These are phyloP conservation scores for Circinella umbellata DNA, from an alignment of 371 early-diverging fungal genomes.

Conservation along the genomic window DNA sequence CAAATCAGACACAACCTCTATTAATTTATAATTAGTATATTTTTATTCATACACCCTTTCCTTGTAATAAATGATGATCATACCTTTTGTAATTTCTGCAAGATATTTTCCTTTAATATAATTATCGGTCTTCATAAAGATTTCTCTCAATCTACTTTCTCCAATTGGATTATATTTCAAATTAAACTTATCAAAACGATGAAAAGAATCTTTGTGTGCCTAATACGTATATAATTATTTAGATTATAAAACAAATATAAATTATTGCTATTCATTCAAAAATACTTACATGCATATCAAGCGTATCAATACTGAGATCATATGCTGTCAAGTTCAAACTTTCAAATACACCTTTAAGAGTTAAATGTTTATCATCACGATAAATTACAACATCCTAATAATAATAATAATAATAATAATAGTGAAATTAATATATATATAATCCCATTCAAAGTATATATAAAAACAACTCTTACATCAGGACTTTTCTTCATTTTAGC, in stretches of 20 bases:
- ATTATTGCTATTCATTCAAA: no score
- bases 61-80: no score
- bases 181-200: slow-evolving; percentile 98
- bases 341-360: slow-evolving; percentile 86
- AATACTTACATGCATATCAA: slow-evolving; percentile 91
- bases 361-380: slow-evolving; percentile 76
- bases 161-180: slow-evolving; percentile 97
- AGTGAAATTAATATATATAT: neutral
- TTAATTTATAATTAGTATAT: no score
- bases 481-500: slow-evolving; percentile 88
- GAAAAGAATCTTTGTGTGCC: slow-evolving; percentile 85
- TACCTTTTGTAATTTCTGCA: slow-evolving; percentile 93
- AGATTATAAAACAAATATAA: neutral
- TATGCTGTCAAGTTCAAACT: slow-evolving; percentile 95
- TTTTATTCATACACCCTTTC: no score
- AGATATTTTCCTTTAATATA: slow-evolving; percentile 90
- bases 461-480: slow-evolving; percentile 52
- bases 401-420: neutral
- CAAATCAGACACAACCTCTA: slow-evolving; percentile 91
- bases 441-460: no score
- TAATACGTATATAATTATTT: slow-evolving; percentile 8
- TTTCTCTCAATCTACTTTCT: slow-evolving; percentile 76
- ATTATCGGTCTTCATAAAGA: slow-evolving; percentile 98
- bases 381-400: slow-evolving; percentile 73
- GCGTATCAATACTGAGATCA: slow-evolving; percentile 95